Evolutionary conservation across 208 protist genomes (phyloP), one percentile per base, ranked within the genome.

Genomic region (Crithidia expoeki): DNA sequence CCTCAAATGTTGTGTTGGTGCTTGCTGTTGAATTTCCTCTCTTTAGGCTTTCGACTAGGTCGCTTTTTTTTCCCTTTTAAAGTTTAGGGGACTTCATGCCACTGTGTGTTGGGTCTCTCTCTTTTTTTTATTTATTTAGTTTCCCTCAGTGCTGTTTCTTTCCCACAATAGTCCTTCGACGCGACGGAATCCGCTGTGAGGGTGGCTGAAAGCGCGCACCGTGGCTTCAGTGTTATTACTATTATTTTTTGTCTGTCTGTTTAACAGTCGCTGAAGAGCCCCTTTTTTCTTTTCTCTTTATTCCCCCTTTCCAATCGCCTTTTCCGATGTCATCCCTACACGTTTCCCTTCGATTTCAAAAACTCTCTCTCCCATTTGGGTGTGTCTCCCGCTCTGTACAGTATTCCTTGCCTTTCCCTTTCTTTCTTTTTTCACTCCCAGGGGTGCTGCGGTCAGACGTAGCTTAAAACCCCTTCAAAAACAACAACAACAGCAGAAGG

Each of bases 351-450:
- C 28, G 44, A 23, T 19, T 50, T 19, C 44, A 42, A 7, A 44
- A 14, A 17, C 10, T 52, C 47, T 28, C 21, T 28, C 28, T 52
- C 4, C 14, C 23, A 30, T 23, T 52, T 52, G 3, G 17, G 12
- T 23, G 16, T 52, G 21, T 52, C 28, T 28, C 23, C 25, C 28
- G 32, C 25, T 62, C 49, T 62, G 58, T 64, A 52, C 58, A 64
- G 28, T 64, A 64, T 25, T 64, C 58, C 58, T 57, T 57, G 38
- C 3, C 19, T 32, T 52, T 50, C 21, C n/a, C 55, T 51, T 67
- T 55, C 27, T 32, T 52, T 50, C 21, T 34, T 67, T 51, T 67
- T 55, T 40, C 25, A 65, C 27, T 65, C 14, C n/a, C n/a, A n/a
- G n/a, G n/a, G n/a, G n/a, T n/a, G n/a, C n/a, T n/a, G n/a, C n/a